phyloP scores from a whole-genome alignment of 1,284 basidiomycete species.

The Puccinia hordei region DNA sequence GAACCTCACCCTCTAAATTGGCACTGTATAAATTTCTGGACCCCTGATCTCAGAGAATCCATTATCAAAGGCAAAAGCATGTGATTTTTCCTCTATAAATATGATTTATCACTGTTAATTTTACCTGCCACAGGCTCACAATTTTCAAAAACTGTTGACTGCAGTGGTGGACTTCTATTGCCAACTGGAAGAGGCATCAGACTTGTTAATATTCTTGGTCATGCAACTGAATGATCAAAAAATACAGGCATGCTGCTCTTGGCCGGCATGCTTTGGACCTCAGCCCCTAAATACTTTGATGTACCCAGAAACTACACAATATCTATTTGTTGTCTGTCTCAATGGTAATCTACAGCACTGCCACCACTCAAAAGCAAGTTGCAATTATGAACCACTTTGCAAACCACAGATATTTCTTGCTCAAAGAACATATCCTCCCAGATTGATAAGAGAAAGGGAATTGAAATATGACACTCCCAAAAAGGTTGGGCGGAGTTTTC shows the following conservation, averaged over 20 bases:
- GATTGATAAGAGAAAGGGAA: background rate
- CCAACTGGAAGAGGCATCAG: background rate
- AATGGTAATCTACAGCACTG: background rate
- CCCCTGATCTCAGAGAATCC: background rate
- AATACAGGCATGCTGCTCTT: background rate
- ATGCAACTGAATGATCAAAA: background rate
- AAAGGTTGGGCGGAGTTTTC: background rate
- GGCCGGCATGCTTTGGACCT: constrained; percentile 4
- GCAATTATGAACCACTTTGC: background rate
- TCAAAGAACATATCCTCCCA: background rate
- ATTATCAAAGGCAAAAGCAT: background rate
- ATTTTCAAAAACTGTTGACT: background rate
- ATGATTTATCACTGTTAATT: background rate
- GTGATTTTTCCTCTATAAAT: background rate
- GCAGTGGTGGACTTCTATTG: background rate
- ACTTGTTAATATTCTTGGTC: background rate
- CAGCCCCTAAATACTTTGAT: background rate
- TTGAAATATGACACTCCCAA: background rate
- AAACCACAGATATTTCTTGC: background rate
- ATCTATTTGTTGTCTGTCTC: background rate
- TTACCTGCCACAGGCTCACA: background rate
- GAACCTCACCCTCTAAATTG: background rate
- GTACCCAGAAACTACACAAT: background rate
- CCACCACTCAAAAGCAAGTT: constrained; percentile 2
- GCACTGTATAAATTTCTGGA: background rate